Percentiles rank a stretch among this genome's conserved stretches.
phyloP scores from a whole-genome alignment of 768 basidiomycete species.

The Lentinus brumalis region DNA sequence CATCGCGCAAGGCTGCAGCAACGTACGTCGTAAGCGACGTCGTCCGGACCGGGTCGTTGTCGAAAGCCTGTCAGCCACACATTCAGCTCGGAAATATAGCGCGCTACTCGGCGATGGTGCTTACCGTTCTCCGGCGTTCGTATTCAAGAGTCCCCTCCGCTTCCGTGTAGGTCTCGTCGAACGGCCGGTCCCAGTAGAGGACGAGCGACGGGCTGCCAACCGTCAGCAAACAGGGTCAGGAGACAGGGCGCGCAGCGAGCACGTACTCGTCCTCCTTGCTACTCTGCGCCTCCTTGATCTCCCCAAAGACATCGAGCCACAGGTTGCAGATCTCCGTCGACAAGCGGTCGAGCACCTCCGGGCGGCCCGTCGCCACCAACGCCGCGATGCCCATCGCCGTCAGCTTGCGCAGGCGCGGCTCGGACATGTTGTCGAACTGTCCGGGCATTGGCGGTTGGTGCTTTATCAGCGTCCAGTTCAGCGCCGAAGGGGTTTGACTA shows the following conservation, averaged over 20 bases:
- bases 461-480: neutral
- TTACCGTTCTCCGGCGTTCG: conserved; percentile 70
- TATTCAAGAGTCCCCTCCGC: conserved; percentile 75
- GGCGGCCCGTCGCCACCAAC: conserved; percentile 73
- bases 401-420: conserved; percentile 82
- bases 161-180: conserved; percentile 59
- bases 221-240: neutral
- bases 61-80: conserved; percentile 51
- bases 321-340: conserved; percentile 79
- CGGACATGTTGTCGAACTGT: conserved; percentile 91
- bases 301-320: conserved; percentile 88
- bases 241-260: neutral
- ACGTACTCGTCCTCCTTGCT: conserved; percentile 30
- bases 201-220: conserved; percentile 40
- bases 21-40: conserved; percentile 65
- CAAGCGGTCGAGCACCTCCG: conserved; percentile 71
- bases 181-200: conserved; percentile 74
- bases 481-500: conserved; percentile 4
- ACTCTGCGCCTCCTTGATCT: conserved; percentile 71
- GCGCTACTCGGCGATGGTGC: conserved; percentile 20
- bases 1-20: conserved; percentile 58
- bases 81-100: neutral
- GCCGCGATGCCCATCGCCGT: conserved; percentile 79
- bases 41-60: conserved; percentile 72
- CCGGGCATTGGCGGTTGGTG: neutral